A percentile compares a stretch with the other conserved stretches of the same genome.
These are phyloP conservation scores for Agastache rugosa DNA, from an alignment of 257 asterid genomes.

Conservation along the genomic window DNA sequence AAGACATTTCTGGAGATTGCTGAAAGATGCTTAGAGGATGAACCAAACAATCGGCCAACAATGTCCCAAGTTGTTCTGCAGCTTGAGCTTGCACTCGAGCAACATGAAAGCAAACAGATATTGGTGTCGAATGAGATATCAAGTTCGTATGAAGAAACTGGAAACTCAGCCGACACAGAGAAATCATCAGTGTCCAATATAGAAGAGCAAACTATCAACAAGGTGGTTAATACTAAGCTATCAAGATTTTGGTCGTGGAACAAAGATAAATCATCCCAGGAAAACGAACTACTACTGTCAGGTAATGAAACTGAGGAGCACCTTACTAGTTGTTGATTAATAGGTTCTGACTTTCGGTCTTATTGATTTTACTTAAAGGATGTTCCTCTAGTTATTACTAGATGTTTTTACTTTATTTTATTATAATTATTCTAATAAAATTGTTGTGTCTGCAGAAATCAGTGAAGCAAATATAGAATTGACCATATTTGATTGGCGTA, in stretches of 20 bases:
- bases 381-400: no score
- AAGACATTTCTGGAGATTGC: constrained; percentile 50
- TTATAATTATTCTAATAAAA: no score
- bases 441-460: constrained; percentile 14
- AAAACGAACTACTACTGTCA: constrained; percentile 7
- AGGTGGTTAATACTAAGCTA: neutral
- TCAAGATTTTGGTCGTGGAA: constrained; percentile 9
- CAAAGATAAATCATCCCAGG: neutral
- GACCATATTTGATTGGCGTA: neutral
- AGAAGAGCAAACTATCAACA: neutral
- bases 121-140: constrained; percentile 4
- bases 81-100: constrained; percentile 47
- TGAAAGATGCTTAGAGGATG: constrained; percentile 53
- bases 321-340: neutral
- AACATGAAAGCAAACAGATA: constrained; percentile 26
- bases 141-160: constrained; percentile 24
- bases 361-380: no score
- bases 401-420: neutral
- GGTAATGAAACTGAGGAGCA: constrained; percentile 4
- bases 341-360: no score
- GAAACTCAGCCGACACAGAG: neutral
- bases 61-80: constrained; percentile 60
- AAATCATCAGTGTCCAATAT: neutral
- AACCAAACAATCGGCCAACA: constrained; percentile 57
- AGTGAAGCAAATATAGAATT: neutral